Conservation (phyloP, 371 early-diverging fungal genomes). For the Mortierella sp. region DNA sequence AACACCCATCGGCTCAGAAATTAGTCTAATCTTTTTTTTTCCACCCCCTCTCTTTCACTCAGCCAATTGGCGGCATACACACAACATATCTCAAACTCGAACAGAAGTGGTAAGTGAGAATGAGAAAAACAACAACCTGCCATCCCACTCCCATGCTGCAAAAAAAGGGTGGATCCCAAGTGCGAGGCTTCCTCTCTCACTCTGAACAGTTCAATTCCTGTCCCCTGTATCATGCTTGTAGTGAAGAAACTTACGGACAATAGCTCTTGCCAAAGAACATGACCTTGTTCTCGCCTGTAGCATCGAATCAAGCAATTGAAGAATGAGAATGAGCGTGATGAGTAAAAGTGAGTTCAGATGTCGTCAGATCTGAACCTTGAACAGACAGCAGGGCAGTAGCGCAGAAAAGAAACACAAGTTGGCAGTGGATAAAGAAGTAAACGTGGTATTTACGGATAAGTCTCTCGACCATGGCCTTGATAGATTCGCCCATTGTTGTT, state of each 20-base stretch:
- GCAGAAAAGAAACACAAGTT: neutral
- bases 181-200: neutral
- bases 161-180: neutral
- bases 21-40: neutral
- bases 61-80: neutral
- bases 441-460: conserved; percentile 35
- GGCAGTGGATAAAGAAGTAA: neutral
- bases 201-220: neutral
- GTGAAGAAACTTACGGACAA: conserved; percentile 38
- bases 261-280: conserved; percentile 59
- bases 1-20: neutral
- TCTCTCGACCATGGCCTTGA: conserved; percentile 43
- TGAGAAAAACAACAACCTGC: neutral
- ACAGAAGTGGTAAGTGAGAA: neutral
- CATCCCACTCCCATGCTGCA: neutral
- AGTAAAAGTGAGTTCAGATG: neutral
- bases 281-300: conserved; percentile 47
- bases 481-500: conserved; percentile 23
- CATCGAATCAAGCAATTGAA: too few species aligned
- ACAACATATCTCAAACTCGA: neutral
- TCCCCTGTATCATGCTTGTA: neutral
- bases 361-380: neutral
- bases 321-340: neutral
- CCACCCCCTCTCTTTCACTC: neutral
- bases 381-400: neutral